phyloP scores from a whole-genome alignment of 768 basidiomycete species.

The Tricholoma sp. region DNA sequence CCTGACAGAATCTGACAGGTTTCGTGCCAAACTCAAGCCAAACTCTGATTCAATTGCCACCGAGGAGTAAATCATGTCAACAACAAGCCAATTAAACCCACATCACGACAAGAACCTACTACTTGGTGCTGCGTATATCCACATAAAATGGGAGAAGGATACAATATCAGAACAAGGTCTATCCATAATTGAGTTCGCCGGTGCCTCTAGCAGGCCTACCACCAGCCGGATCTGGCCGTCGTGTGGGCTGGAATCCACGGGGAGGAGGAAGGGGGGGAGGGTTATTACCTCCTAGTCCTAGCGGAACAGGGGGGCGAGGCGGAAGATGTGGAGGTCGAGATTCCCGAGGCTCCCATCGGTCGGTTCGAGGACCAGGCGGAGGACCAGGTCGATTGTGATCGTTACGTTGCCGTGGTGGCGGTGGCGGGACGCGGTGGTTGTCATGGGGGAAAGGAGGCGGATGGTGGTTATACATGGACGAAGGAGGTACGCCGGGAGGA shows the following conservation, averaged over 20 bases:
- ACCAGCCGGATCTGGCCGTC: background rate
- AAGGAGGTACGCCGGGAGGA: background rate
- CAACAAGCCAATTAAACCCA: background rate
- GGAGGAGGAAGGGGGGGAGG: background rate
- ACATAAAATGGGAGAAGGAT: background rate
- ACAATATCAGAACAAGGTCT: slow-evolving; percentile 4
- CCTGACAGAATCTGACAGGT: background rate
- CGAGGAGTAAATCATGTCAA: background rate
- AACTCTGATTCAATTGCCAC: background rate
- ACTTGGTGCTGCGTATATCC: background rate
- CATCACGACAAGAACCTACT: background rate
- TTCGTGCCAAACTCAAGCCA: background rate
- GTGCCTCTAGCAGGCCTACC: slow-evolving; percentile 2
- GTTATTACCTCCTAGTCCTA: background rate
- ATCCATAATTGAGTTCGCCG: slow-evolving; percentile 17
- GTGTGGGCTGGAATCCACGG: background rate
- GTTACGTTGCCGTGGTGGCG: background rate
- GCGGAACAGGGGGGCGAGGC: slow-evolving; percentile 2
- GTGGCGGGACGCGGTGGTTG: background rate
- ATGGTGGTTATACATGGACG: background rate
- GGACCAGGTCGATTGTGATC: background rate
- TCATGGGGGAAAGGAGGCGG: background rate
- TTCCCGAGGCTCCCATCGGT: slow-evolving; percentile 1
- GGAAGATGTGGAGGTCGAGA: slow-evolving; percentile 1
- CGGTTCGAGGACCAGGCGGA: background rate